These are phyloP conservation scores for Aspergillus melleus DNA, from an alignment of 2,329 filamentous ascomycete genomes.

Conservation along the genomic window DNA sequence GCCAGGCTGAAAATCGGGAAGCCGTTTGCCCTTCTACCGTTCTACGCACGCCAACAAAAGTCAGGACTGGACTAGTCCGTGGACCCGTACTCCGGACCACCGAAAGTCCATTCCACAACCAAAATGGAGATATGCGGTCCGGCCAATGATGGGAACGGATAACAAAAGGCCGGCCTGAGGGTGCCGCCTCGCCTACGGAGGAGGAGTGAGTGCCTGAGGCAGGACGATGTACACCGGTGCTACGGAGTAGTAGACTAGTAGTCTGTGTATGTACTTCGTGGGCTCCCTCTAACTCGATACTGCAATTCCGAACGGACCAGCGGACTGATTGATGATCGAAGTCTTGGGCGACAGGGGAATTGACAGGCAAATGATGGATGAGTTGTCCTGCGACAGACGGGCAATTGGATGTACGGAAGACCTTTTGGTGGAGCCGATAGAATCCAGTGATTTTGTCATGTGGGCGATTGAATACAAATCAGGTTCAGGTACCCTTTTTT, in stretches of 20 bases:
- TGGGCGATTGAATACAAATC: conserved; percentile 1
- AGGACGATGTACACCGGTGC: not conserved
- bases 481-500: not conserved
- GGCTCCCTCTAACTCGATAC: too few relatives aligned
- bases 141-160: not conserved
- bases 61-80: not conserved
- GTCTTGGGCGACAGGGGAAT: not conserved
- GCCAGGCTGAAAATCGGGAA: not conserved
- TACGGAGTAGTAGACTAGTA: too few relatives aligned
- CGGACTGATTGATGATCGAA: not conserved
- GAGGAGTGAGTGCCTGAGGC: not conserved
- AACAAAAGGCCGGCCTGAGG: not conserved
- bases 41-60: not conserved
- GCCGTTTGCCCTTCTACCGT: not conserved
- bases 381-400: not conserved
- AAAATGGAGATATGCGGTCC: not conserved
- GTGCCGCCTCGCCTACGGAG: not conserved
- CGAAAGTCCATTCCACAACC: too few relatives aligned
- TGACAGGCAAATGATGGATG: not conserved
- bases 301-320: not conserved
- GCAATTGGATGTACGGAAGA: not conserved
- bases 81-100: not conserved
- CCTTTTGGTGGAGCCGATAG: not conserved
- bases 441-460: conserved; percentile 5
- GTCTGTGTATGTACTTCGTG: too few relatives aligned